These are phyloP conservation scores for Chrysochromulina parva DNA, from an alignment of 78 protist genomes.

Conservation along the genomic window DNA sequence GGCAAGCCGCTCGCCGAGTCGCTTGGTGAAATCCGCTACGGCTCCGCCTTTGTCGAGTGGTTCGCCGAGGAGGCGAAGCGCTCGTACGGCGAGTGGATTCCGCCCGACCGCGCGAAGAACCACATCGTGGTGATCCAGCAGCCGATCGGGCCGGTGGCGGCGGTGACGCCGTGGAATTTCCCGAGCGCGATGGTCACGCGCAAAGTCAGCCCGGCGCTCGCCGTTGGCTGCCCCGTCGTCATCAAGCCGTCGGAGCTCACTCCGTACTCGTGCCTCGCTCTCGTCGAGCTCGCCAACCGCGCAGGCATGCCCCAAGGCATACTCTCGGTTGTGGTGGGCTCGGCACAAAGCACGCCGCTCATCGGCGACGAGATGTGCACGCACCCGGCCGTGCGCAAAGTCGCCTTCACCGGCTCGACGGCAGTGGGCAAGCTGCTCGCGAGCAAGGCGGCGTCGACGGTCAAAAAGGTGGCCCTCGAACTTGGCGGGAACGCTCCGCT, in stretches of 20 bases:
- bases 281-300: not conserved
- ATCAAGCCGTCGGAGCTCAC: conserved; percentile 23
- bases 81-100: not conserved
- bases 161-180: conserved; percentile 6
- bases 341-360: not conserved
- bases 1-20: conserved; percentile 55
- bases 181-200: not conserved
- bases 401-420: conserved; percentile 52
- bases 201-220: not conserved
- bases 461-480: conserved; percentile 51
- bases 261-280: not conserved
- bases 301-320: not conserved
- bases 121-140: conserved; percentile 56
- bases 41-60: not conserved
- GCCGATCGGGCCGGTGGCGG: not conserved
- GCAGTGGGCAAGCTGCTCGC: conserved; percentile 34
- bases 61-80: conserved; percentile 5
- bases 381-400: conserved; percentile 10
- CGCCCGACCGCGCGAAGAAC: conserved; percentile 33
- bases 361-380: not conserved
- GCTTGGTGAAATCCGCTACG: conserved; percentile 38
- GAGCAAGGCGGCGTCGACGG: conserved; percentile 7
- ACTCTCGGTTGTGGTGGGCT: not conserved
- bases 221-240: not conserved
- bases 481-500: conserved; percentile 64